Conservation (phyloP, 257 asterid species). For the Schizonepeta tenuifolia region DNA sequence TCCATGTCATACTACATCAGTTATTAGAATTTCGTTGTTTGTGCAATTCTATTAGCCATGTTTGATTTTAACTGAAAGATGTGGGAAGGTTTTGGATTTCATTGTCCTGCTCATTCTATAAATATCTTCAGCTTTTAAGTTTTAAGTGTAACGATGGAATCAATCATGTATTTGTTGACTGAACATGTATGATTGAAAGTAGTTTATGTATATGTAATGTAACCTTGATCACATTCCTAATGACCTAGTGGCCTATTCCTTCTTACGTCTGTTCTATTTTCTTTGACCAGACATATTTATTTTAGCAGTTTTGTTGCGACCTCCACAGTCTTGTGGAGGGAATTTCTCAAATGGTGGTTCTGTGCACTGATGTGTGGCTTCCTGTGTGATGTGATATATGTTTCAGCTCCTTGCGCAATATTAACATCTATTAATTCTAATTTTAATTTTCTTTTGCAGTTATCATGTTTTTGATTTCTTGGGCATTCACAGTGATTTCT, state of each 20-base stretch:
- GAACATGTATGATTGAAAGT: background rate
- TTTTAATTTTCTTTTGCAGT: conserved; percentile 57
- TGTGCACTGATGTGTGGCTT: background rate
- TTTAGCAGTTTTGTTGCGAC: conserved; percentile 1
- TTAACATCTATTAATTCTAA: conserved; percentile 2
- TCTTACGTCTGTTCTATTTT: background rate
- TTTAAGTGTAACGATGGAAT: background rate
- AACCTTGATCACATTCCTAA: background rate
- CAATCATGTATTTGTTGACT: background rate
- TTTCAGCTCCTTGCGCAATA: conserved; percentile 2
- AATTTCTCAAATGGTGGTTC: conserved; percentile 2
- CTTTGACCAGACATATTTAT: conserved; percentile 8
- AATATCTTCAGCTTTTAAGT: conserved; percentile 1
- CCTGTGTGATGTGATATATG: background rate
- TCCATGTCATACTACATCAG: background rate
- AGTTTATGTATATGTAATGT: background rate
- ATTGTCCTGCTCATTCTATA: background rate
- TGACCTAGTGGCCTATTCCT: no score
- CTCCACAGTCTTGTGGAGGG: background rate
- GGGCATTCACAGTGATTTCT: conserved; percentile 93
- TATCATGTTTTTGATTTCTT: conserved; percentile 95
- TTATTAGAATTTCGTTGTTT: conserved; percentile 2
- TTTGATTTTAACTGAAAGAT: conserved; percentile 5
- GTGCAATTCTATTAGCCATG: conserved; percentile 3
- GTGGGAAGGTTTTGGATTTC: background rate